phyloP scores from a whole-genome alignment of 768 basidiomycete species.

The Naematelia encephala region DNA sequence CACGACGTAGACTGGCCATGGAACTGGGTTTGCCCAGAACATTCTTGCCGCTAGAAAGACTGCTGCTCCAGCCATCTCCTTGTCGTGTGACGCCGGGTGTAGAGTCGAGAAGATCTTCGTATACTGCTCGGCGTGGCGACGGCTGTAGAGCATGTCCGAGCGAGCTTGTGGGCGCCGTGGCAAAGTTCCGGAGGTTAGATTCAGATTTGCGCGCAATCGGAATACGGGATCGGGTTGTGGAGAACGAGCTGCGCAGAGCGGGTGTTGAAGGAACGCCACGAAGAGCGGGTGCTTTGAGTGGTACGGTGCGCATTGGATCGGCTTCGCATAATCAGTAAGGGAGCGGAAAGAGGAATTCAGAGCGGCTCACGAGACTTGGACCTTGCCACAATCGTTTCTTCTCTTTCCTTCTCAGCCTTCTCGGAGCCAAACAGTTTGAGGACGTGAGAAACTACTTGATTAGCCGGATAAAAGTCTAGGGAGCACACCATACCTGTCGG shows the following conservation, averaged over 20 bases:
- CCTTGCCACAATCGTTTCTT: constrained; percentile 14
- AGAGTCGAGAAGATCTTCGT: constrained; percentile 30
- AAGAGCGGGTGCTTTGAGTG: constrained; percentile 34
- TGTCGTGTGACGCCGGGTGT: constrained; percentile 38
- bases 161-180: constrained; percentile 28
- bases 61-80: constrained; percentile 36
- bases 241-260: constrained; percentile 24
- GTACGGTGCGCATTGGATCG: constrained; percentile 25
- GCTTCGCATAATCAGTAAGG: constrained; percentile 11
- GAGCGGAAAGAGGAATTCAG: not conserved
- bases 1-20: constrained; percentile 36
- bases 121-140: constrained; percentile 23
- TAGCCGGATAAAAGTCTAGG: not conserved
- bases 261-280: constrained; percentile 42
- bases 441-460: constrained; percentile 32
- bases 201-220: constrained; percentile 33
- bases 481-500: constrained; percentile 29
- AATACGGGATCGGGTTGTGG: constrained; percentile 9
- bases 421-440: constrained; percentile 40
- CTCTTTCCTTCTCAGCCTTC: constrained; percentile 2
- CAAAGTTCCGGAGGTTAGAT: constrained; percentile 37
- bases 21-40: constrained; percentile 23
- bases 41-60: constrained; percentile 10
- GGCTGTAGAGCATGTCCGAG: not conserved
- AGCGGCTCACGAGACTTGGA: constrained; percentile 29